phyloP scores from a whole-genome alignment of 192 early-diverging fungal genomes.

The Coemansia javaensis region DNA sequence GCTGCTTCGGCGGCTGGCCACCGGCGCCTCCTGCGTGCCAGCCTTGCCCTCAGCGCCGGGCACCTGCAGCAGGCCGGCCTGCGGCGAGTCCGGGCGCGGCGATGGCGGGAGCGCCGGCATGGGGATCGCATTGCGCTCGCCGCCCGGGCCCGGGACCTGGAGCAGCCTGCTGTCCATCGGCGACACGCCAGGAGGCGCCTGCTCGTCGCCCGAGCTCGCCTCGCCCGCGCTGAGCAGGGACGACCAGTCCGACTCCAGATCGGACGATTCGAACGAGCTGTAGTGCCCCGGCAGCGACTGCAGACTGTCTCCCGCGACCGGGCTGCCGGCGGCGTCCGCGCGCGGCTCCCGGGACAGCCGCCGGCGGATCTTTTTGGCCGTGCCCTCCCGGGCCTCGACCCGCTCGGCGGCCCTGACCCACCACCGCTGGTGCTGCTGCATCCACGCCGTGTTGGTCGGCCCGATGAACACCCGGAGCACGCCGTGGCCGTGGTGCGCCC shows the following conservation, averaged over 20 bases:
- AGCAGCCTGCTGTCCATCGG: background rate
- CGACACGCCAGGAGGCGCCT: background rate
- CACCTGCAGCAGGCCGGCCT: background rate
- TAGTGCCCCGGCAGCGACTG: background rate
- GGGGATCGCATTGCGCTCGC: conserved; percentile 6
- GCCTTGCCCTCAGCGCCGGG: background rate
- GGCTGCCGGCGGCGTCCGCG: conserved; percentile 8
- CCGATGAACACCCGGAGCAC: conserved; percentile 39
- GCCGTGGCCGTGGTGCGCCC: conserved; percentile 4
- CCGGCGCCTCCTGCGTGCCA: no score
- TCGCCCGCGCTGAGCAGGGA: background rate
- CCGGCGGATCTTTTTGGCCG: conserved; percentile 17
- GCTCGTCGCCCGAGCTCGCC: background rate
- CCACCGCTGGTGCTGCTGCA: conserved; percentile 48
- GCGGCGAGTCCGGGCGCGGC: background rate
- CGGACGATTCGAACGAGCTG: background rate
- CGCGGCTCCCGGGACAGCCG: conserved; percentile 4
- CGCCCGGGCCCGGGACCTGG: background rate
- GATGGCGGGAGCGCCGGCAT: conserved; percentile 10
- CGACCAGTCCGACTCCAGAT: conserved; percentile 25
- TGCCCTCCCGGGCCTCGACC: conserved; percentile 11
- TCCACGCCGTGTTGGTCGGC: conserved; percentile 25
- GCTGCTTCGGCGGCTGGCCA: conserved; percentile 29
- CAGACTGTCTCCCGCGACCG: conserved; percentile 1
- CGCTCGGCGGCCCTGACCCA: conserved; percentile 32